A percentile compares a stretch with the other conserved stretches of the same genome.
Conservation (phyloP, 805 yeast species). For the Saccharomyces mikatae region DNA sequence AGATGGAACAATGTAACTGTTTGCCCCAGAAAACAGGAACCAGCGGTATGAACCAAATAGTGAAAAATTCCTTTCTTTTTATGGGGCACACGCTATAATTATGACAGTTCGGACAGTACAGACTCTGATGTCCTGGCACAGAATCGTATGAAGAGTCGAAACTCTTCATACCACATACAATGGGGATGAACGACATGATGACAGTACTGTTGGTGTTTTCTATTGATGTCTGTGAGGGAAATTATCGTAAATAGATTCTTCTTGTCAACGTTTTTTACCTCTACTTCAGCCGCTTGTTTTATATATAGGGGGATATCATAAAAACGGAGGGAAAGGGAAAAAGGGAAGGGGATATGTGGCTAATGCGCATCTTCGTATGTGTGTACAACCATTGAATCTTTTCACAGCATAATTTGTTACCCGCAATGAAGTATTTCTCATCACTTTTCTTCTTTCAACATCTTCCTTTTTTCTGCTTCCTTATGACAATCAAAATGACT, state of each 20-base stretch:
- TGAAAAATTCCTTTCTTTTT: constrained; percentile 44
- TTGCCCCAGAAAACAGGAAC: constrained; percentile 47
- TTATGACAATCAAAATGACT: background rate
- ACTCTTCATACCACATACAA: constrained; percentile 31
- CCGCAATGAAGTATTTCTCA: background rate
- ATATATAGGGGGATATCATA: background rate
- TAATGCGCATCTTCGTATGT: background rate
- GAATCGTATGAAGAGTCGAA: constrained; percentile 27
- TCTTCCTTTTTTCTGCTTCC: background rate
- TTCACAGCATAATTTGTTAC: background rate
- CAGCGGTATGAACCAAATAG: constrained; percentile 47
- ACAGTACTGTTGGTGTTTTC: background rate
- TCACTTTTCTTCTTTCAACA: background rate
- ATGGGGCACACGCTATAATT: constrained; percentile 46
- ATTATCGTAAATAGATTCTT: background rate
- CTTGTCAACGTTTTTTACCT: background rate
- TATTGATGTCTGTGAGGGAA: background rate
- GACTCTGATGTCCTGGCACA: constrained; percentile 17
- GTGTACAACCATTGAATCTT: background rate
- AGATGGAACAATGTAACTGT: constrained; percentile 42
- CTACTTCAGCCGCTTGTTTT: background rate
- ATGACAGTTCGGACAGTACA: constrained; percentile 52
- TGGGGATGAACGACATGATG: constrained; percentile 21
- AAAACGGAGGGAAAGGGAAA: background rate
- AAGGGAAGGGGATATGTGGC: background rate